phyloP scores from a whole-genome alignment of 371 early-diverging fungal species.

The Circinella umbellata region DNA sequence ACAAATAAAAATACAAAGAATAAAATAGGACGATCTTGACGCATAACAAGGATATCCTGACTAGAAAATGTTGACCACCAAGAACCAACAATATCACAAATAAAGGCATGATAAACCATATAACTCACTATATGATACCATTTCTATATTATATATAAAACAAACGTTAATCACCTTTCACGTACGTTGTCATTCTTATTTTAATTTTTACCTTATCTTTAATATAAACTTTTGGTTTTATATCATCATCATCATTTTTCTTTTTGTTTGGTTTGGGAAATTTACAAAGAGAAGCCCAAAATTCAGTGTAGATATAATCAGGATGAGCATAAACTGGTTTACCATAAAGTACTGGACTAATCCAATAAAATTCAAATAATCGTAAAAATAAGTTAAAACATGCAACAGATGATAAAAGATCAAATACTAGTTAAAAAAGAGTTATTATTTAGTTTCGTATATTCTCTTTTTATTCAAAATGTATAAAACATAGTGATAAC shows the following conservation, averaged over 20 bases:
- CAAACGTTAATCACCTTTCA: neutral
- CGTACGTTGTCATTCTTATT: neutral
- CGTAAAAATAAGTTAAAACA: slow-evolving; percentile 36
- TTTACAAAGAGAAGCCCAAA: slow-evolving; percentile 41
- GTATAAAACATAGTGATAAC: too few species aligned
- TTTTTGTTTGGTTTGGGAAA: slow-evolving; percentile 34
- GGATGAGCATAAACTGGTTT: slow-evolving; percentile 29
- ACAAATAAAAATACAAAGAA: slow-evolving; percentile 29
- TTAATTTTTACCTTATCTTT: slow-evolving; percentile 42
- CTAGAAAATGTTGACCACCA: slow-evolving; percentile 30
- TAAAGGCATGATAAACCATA: slow-evolving; percentile 16
- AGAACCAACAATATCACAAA: slow-evolving; percentile 32
- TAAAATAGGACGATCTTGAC: slow-evolving; percentile 21
- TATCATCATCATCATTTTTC: slow-evolving; percentile 25
- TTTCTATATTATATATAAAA: slow-evolving; percentile 24
- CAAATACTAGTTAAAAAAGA: slow-evolving; percentile 28
- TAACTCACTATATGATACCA: slow-evolving; percentile 37
- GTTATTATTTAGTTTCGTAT: too few species aligned
- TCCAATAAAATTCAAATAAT: slow-evolving; percentile 38
- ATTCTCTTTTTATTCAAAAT: too few species aligned
- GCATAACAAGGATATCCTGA: slow-evolving; percentile 23
- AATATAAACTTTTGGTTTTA: slow-evolving; percentile 24
- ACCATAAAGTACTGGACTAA: slow-evolving; percentile 34
- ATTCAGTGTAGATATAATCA: slow-evolving; percentile 33
- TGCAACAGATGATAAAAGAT: slow-evolving; percentile 23